phyloP scores from a whole-genome alignment of 371 early-diverging fungal genomes.

The Apophysomyces variabilis region DNA sequence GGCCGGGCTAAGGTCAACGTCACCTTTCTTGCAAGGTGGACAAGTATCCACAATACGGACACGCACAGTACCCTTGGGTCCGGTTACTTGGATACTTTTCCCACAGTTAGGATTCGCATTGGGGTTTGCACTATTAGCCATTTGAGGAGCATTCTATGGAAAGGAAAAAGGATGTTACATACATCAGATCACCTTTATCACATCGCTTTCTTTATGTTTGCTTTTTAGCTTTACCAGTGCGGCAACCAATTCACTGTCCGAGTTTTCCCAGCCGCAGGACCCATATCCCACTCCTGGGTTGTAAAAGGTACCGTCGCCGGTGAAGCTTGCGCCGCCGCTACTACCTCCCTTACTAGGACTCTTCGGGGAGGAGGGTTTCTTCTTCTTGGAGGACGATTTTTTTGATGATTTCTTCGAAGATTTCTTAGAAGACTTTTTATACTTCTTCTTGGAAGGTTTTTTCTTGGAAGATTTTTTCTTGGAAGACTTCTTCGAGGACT shows the following conservation, averaged over 20 bases:
- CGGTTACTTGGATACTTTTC: slow-evolving; percentile 34
- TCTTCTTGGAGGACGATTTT: not conserved
- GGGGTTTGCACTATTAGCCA: slow-evolving; percentile 39
- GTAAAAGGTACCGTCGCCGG: slow-evolving; percentile 48
- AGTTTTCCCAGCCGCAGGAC: slow-evolving; percentile 36
- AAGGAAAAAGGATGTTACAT: not conserved
- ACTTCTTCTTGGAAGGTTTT: not conserved
- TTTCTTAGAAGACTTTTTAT: not conserved
- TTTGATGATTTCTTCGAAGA: not conserved
- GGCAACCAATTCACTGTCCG: slow-evolving; percentile 35
- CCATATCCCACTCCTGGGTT: slow-evolving; percentile 29
- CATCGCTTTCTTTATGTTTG: not conserved
- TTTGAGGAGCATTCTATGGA: slow-evolving; percentile 47
- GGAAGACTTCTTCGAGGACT: not conserved
- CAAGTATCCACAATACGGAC: slow-evolving; percentile 53
- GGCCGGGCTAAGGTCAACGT: slow-evolving; percentile 56
- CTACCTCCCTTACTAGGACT: not conserved
- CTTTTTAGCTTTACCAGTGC: slow-evolving; percentile 37
- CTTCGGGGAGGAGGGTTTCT: not conserved
- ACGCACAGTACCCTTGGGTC: slow-evolving; percentile 42
- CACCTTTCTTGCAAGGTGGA: slow-evolving; percentile 47
- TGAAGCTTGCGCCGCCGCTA: slow-evolving; percentile 10
- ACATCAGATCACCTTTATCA: too few relatives aligned
- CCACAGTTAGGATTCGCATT: slow-evolving; percentile 47
- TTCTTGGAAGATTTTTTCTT: slow-evolving; percentile 4